Percentiles rank a stretch among this genome's conserved stretches.
These are phyloP conservation scores for Dimocarpus longan DNA, from an alignment of 345 rosid species.

Conservation along the genomic window DNA sequence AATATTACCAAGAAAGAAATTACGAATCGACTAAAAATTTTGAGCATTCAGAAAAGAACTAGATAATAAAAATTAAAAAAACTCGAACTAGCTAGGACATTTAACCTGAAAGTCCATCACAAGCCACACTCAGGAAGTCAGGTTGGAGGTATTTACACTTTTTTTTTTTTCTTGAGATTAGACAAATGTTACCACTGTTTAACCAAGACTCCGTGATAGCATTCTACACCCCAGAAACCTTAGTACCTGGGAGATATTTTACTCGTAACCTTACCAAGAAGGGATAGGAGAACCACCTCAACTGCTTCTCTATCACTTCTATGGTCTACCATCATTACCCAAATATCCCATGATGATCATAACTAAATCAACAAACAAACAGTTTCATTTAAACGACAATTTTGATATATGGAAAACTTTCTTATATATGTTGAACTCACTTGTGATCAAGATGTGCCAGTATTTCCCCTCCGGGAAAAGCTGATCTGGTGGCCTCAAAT, in stretches of 20 bases:
- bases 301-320: background rate
- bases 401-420: background rate
- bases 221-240: background rate
- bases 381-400: background rate
- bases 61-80: background rate
- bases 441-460: constrained; percentile 94
- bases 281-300: background rate
- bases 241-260: background rate
- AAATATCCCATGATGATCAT: background rate
- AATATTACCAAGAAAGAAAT: background rate
- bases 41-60: background rate
- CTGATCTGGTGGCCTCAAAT: constrained; percentile 71
- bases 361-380: background rate
- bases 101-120: background rate
- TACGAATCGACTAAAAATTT: background rate
- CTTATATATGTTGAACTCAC: constrained; percentile 49
- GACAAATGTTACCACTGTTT: background rate
- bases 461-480: constrained; percentile 86
- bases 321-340: background rate
- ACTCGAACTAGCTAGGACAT: background rate
- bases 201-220: background rate
- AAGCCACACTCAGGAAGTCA: no score
- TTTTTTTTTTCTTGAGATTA: background rate
- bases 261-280: background rate
- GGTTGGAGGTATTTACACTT: background rate